Evolutionary conservation across 1,284 basidiomycete species (phyloP).

Genomic region (Melanopsichium pennsylvanicum): DNA sequence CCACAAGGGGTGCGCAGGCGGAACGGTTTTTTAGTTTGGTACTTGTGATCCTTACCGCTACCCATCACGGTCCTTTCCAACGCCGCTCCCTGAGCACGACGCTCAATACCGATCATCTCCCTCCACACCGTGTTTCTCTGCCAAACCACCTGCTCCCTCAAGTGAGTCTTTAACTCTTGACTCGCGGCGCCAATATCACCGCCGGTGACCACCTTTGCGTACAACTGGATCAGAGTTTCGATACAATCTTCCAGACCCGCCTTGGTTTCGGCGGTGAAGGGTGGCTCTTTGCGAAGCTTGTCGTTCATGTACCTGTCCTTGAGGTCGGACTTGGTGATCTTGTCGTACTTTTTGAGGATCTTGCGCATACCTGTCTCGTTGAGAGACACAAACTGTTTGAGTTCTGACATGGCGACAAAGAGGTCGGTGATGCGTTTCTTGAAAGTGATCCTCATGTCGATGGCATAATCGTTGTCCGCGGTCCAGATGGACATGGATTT

Average conservation of each 20-base stretch:
- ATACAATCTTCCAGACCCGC: slow-evolving; percentile 72
- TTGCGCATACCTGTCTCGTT: slow-evolving; percentile 95
- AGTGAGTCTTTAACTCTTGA: slow-evolving; percentile 84
- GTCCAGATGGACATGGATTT: slow-evolving; percentile 74
- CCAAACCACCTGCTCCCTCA: slow-evolving; percentile 89
- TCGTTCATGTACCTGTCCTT: slow-evolving; percentile 83
- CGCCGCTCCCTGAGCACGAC: slow-evolving; percentile 67
- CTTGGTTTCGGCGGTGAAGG: slow-evolving; percentile 71
- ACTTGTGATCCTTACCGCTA: slow-evolving; percentile 17
- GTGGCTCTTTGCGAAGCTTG: slow-evolving; percentile 71
- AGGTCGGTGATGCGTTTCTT: slow-evolving; percentile 88
- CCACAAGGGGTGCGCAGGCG: slow-evolving; percentile 54
- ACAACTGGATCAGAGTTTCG: slow-evolving; percentile 75
- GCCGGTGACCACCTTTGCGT: slow-evolving; percentile 84
- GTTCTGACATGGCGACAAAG: slow-evolving; percentile 78
- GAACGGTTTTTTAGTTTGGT: slow-evolving; percentile 49
- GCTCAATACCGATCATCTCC: slow-evolving; percentile 92
- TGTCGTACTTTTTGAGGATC: slow-evolving; percentile 98
- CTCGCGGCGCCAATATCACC: slow-evolving; percentile 78
- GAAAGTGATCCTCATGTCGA: slow-evolving; percentile 86
- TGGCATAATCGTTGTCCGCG: slow-evolving; percentile 81
- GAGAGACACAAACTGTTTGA: slow-evolving; percentile 90
- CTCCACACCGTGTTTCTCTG: slow-evolving; percentile 95
- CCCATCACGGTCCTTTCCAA: slow-evolving; percentile 61
- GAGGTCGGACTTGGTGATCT: slow-evolving; percentile 85